Evolutionary conservation across 2,329 filamentous ascomycete genomes (phyloP).

Genomic region (Immersiporthe knoxdaviesiana): DNA sequence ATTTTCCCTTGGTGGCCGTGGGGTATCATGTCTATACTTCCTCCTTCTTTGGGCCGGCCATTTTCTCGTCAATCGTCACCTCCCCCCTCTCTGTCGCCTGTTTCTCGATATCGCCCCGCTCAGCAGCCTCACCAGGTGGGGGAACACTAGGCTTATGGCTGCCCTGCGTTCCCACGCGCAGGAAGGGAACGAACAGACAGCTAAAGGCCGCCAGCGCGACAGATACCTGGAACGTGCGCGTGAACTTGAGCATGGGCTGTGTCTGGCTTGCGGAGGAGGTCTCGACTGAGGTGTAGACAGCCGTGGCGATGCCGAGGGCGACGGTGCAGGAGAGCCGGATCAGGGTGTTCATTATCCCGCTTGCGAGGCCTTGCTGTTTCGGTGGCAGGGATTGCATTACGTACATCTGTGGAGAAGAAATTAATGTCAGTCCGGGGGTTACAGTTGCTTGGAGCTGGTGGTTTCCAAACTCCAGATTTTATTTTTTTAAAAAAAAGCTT

Average conservation of each 20-base stretch:
- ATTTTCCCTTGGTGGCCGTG: not conserved
- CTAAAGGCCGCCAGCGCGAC: conserved; percentile 48
- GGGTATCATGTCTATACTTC: not conserved
- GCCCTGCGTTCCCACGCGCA: conserved; percentile 58
- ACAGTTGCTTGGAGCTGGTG: not conserved
- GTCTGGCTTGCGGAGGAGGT: conserved; percentile 37
- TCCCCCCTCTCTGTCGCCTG: not conserved
- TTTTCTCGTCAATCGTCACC: not conserved
- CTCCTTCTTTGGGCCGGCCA: not conserved
- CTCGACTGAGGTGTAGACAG: conserved; percentile 58
- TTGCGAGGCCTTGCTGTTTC: conserved; percentile 67
- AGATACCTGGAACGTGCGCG: conserved; percentile 54
- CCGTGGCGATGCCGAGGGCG: conserved; percentile 64
- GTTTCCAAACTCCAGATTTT: too few relatives aligned
- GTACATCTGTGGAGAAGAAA: conserved; percentile 58
- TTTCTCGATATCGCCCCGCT: not conserved
- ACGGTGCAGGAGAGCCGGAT: conserved; percentile 63
- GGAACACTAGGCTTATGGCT: conserved; percentile 23
- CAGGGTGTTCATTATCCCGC: conserved; percentile 70
- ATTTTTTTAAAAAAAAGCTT: too few relatives aligned
- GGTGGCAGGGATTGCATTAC: conserved; percentile 67
- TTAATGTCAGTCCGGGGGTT: not conserved
- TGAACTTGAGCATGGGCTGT: conserved; percentile 53
- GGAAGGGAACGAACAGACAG: conserved; percentile 53
- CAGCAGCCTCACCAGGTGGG: not conserved